Evolutionary conservation across 352 stramenopile genomes (phyloP).

Genomic region (Thalassiosira oceanica): DNA sequence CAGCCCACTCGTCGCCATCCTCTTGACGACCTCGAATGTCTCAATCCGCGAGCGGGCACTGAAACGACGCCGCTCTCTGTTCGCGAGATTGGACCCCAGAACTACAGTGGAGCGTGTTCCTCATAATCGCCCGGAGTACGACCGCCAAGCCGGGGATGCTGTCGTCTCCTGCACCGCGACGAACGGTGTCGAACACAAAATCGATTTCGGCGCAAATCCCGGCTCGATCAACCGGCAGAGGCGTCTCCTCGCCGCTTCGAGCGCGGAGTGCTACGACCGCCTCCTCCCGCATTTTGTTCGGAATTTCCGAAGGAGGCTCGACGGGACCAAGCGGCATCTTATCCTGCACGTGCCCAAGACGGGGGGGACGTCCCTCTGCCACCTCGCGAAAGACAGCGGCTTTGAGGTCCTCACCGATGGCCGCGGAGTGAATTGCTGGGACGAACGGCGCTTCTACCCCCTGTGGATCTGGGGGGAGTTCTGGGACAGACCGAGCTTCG

Average conservation of each 20-base stretch:
- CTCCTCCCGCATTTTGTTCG: conserved; percentile 2
- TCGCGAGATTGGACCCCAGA: no score
- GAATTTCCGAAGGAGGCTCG: neutral
- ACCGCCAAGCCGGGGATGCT: no score
- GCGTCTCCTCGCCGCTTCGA: neutral
- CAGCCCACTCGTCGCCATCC: no score
- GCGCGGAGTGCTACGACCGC: conserved; percentile 7
- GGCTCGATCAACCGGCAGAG: conserved; percentile 12
- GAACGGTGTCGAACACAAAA: no score
- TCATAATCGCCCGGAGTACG: no score
- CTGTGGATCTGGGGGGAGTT: conserved; percentile 1
- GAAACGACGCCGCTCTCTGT: no score
- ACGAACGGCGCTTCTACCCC: conserved; percentile 12
- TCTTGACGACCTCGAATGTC: no score
- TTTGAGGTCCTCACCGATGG: neutral
- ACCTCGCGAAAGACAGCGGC: conserved; percentile 2
- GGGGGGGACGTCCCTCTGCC: conserved; percentile 12
- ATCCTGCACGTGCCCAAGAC: conserved; percentile 24
- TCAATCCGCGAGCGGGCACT: no score
- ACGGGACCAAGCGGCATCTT: conserved; percentile 3
- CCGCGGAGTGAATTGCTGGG: conserved; percentile 9
- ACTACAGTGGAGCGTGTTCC: no score
- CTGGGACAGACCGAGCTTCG: neutral
- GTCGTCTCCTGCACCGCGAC: no score
- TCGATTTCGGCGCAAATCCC: conserved; percentile 11